Base-by-base conservation (phyloP, 495 filamentous ascomycete species). In the Hyaloscypha finlandica region DNA sequence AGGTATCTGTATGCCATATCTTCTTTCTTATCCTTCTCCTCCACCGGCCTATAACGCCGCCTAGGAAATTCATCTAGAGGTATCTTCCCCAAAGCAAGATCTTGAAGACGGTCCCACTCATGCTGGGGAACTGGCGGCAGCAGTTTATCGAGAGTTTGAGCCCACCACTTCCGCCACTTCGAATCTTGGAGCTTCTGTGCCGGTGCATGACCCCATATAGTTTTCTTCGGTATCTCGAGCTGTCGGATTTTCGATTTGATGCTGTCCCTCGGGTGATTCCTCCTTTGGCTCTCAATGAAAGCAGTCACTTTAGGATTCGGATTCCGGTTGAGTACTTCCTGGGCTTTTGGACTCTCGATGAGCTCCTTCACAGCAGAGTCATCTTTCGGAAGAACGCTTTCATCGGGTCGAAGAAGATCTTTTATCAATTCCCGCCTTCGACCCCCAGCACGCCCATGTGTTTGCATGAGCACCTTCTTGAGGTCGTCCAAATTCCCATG, bases 381-480 rank as follows among this genome's bases (percentile, higher is more conserved):
- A 19, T 56, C 62, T 67, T 45, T 52, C 32, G 68, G 71, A n/a
- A 73, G 12, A 22, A 29, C 9, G 11, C 45, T 59, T 30, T 67
- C 69, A 51, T 66, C 58, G 3, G 29, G 20, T 53, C 42, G 12
- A 5, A 66, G 56, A 8, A 73, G 57, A 2, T 67, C 59, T 8
- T 32, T 42, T 0, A 73, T 6, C 29, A 97, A 78, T 53, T 89
- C 77, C 42, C 89, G 86, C 57, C 88, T 82, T 53, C 90, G 84
- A 70, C 78, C 85, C 19, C 94, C 94, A 3, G 77, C 76, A 33
- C 94, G 88, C 3, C 93, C 95, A 75, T 96, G 95, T 32, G 89
- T 85, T 54, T 84, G 70, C 6, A 82, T 70, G 25, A 97, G 75
- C 12, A 97, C 80, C 45, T 82, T 88, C 33, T 84, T 77, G 32